phyloP scores from a whole-genome alignment of 768 basidiomycete genomes.

The Gloeostereum incarnatum region DNA sequence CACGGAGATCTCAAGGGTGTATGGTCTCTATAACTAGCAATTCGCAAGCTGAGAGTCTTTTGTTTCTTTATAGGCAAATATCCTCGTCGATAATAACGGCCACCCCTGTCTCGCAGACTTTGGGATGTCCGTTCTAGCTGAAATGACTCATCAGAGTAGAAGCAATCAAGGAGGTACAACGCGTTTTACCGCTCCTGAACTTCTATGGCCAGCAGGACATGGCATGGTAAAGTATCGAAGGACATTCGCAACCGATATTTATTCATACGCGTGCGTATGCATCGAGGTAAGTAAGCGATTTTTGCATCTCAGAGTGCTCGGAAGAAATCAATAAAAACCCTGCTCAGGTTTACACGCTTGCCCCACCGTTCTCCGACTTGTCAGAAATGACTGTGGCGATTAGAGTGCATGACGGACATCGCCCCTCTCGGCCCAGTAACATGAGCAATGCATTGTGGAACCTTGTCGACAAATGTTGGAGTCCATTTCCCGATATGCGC shows the following conservation, averaged over 20 bases:
- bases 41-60: too few species aligned
- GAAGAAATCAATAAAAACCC: background rate
- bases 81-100: slow-evolving; percentile 8
- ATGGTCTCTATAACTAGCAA: too few species aligned
- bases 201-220: slow-evolving; percentile 5
- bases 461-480: slow-evolving; percentile 9
- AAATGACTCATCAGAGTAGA: slow-evolving; percentile 8
- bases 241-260: slow-evolving; percentile 10
- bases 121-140: slow-evolving; percentile 8
- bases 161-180: slow-evolving; percentile 9
- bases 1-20: slow-evolving; percentile 14
- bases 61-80: slow-evolving; percentile 7
- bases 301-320: background rate
- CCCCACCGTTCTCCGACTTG: slow-evolving; percentile 7
- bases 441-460: slow-evolving; percentile 10
- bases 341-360: slow-evolving; percentile 7
- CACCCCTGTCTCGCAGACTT: slow-evolving; percentile 9
- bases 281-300: slow-evolving; percentile 6
- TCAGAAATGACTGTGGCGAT: slow-evolving; percentile 5
- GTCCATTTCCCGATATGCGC: slow-evolving; percentile 3
- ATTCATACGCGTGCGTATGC: slow-evolving; percentile 9
- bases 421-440: slow-evolving; percentile 5
- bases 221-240: slow-evolving; percentile 6
- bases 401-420: slow-evolving; percentile 5
- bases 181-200: slow-evolving; percentile 11